Base-by-base conservation (phyloP, 345 rosid genomes). In the Passiflora organensis region DNA sequence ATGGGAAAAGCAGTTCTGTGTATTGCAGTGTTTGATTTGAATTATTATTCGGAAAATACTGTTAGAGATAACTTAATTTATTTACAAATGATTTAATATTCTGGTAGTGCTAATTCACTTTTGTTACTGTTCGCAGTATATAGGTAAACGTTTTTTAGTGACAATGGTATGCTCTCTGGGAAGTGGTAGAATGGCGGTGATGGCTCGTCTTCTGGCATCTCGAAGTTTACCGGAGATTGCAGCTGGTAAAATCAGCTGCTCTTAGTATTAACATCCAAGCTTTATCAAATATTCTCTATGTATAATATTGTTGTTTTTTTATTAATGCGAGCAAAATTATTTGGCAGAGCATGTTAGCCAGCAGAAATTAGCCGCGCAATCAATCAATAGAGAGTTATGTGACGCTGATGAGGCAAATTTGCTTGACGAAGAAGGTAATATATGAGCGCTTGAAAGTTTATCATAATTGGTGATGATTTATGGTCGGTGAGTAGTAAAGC, bases 381-480 rank as follows among this genome's bases (percentile, higher is more conserved):
- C 66, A 47, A 59, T 78, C 38, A 55, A 64, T 39, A 62, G 69
- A 60, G 86, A 77, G 64, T 66, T 84, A 41, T 59, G 38, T 21
- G 81, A 70, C 51, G 81, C 82, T 43, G 79, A 84, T 58, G 83
- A 79, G 62, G 72, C 84, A 42, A 84, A 84, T 73, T 71, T 84
- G 66, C 82, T 84, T 43, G 81, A 79, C 60, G 84, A 75, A 75
- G 80, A 84, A 71, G 86, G 90, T 81, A 68, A 68, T 18, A 20
- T 45, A 17, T 20, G 18, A 44, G 28, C 42, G 25, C n/a, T 21
- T 6, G 17, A 21, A 23, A 48, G 36, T 51, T 43, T 5, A 13
- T 22, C 22, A 6, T 46, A n/a, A 4, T 46, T 3, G 17, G 17
- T 46, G 34, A 28, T 8, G 34, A 28, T 3, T 28, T 28, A 28